Base-by-base conservation (phyloP, 2,329 filamentous ascomycete genomes). In the Colletotrichum higginsianum region DNA sequence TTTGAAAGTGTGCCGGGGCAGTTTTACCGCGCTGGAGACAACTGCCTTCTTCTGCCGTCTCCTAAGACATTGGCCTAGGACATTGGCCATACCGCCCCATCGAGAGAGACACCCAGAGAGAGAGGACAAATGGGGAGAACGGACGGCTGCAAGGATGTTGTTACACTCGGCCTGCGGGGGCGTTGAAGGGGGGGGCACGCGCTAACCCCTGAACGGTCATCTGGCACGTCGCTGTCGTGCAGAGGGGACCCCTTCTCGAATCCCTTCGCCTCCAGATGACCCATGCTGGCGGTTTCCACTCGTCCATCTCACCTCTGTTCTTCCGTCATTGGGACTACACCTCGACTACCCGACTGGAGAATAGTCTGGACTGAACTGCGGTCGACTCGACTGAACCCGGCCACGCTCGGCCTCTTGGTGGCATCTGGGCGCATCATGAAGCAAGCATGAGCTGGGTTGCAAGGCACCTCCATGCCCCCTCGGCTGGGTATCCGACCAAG, bases 21-120 rank as follows among this genome's bases (percentile, higher is more conserved):
- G 64, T 67, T 62, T 71, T 62, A 47, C 57, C 42, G 57, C 53
- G 50, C 64, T 71, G 68, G 64, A 60, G 52, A 35, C 11, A 21
- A 42, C 15, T 7, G 35, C 38, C 16, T 16, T 57, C 35, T 42
- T 30, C 60, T 26, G 30, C 23, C 4, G n/a, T 30, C 21, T 49
- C 18, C 30, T 38, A 4, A 30, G 8, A 30, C 30, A 9, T 26
- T 26, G 26, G 26, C 16, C 46, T 35, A 57, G 49, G 21, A 21
- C 62, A 15, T 21, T 15, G 15, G 62, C 42, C 47, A 30, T 40
- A 23, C 4, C 21, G 47, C 11, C 13, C 49, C 21, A 18, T 16
- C 44, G 44, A 46, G 49, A 50, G 23, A 30, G n/a, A 16, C 42
- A 30, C n/a, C 40, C 30, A 57, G 18, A 18, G n/a, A 50, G 23